phyloP scores from a whole-genome alignment of 441 rosid genomes.

The Corymbia citriodora region DNA sequence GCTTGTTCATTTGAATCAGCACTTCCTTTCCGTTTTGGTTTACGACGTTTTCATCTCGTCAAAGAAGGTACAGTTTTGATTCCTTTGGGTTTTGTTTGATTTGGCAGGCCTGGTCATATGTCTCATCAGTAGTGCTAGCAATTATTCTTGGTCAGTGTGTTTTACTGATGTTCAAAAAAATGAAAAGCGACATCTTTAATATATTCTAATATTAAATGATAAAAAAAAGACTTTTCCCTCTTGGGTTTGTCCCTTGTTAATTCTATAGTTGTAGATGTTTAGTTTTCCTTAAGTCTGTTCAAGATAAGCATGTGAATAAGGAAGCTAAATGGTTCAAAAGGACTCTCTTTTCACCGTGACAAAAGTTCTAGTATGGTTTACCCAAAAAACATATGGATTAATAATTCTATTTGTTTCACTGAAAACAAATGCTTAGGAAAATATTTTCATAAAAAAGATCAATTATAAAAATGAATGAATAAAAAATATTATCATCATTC shows the following conservation, averaged over 20 bases:
- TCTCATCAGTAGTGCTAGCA: not conserved
- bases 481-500: rapidly evolving
- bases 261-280: not conserved
- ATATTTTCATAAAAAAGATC: too few species aligned
- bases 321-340: not conserved
- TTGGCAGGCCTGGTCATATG: not conserved
- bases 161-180: not conserved
- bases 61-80: not conserved
- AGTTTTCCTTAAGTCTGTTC: not conserved
- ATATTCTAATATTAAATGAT: not conserved
- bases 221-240: not conserved
- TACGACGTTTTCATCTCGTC: not conserved
- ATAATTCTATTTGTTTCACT: rapidly evolving
- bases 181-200: not conserved
- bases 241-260: not conserved
- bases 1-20: not conserved
- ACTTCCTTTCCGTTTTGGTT: not conserved
- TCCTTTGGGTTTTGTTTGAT: not conserved
- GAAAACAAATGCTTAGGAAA: not conserved
- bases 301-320: not conserved
- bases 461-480: too few species aligned
- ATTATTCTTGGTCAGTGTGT: not conserved
- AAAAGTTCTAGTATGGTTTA: not conserved
- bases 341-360: not conserved
- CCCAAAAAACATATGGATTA: not conserved